Evolutionary conservation across 441 rosid species (phyloP), one percentile per base, ranked within the genome.

Genomic region (Euphorbia schlechtendalii): DNA sequence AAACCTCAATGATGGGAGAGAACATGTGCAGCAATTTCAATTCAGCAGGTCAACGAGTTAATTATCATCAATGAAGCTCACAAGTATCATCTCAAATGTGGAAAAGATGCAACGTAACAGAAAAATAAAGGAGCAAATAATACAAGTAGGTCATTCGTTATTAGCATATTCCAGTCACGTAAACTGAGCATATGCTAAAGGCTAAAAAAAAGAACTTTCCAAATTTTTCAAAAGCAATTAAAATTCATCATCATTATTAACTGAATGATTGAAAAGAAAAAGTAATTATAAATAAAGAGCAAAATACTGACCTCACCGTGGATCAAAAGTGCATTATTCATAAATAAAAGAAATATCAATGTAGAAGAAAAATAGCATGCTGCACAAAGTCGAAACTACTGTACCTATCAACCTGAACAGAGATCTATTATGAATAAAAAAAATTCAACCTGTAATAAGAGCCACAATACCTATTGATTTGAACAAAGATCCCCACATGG

Each of bases 231-330:
- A 69, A 12, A 69, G 62, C 54, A 69, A 45, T n/a, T 56, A 53
- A 25, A 12, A 41, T 20, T 48, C 45, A 59, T 54, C 55, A 20
- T 9, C 15, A n/a, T n/a, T n/a, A n/a, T n/a, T n/a, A n/a, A n/a
- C n/a, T n/a, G n/a, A n/a, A n/a, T n/a, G n/a, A n/a, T n/a, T n/a
- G n/a, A n/a, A n/a, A n/a, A n/a, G n/a, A 56, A 64, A 71, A 61
- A 53, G 51, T 38, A 59, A 34, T 3, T 32, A 55, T 43, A 14
- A 20, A 53, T 17, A 61, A n/a, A 63, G 25, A 49, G 14, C 17
- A n/a, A 65, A 11, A 71, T 63, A 30, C 83, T 66, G 71, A 94
- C 99, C 99, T 94, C 99, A 65, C 91, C 87, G 74, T 71, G 24
- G 54, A 61, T 53, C 66, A 30, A 59, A 66, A 36, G n/a, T 45